Conservation (phyloP, 371 early-diverging fungal genomes). For the Dichotomocladium elegans region DNA sequence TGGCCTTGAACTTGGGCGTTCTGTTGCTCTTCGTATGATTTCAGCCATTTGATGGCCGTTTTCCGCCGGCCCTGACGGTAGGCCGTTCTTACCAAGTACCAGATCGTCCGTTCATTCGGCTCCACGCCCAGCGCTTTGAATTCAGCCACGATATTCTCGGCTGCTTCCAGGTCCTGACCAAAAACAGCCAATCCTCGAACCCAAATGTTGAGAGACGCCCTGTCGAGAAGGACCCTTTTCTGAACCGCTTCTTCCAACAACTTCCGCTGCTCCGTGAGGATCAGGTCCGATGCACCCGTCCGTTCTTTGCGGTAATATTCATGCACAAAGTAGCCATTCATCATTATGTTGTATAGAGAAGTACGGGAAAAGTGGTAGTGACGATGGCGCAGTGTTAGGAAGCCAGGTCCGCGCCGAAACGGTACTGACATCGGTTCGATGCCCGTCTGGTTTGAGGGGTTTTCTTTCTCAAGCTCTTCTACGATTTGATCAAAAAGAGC, state of each 20-base stretch:
- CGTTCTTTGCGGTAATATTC: slow-evolving; percentile 13
- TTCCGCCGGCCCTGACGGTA: slow-evolving; percentile 9
- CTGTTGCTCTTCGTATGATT: slow-evolving; percentile 18
- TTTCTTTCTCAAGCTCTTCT: slow-evolving; percentile 5
- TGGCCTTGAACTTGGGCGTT: too few species aligned
- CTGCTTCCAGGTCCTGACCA: slow-evolving; percentile 24
- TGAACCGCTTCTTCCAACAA: slow-evolving; percentile 23
- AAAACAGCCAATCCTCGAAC: slow-evolving; percentile 33
- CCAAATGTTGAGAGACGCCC: slow-evolving; percentile 36
- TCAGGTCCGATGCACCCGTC: background rate
- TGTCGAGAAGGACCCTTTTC: slow-evolving; percentile 15
- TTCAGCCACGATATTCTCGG: slow-evolving; percentile 21
- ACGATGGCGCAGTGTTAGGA: background rate
- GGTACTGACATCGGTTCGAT: background rate
- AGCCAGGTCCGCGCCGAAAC: background rate
- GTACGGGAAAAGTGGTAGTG: too few species aligned
- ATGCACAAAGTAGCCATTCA: slow-evolving; percentile 38
- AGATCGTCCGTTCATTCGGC: slow-evolving; percentile 27
- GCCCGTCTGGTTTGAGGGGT: background rate
- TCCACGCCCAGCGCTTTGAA: slow-evolving; percentile 6
- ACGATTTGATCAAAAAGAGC: slow-evolving; percentile 20
- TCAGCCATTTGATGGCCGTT: slow-evolving; percentile 23
- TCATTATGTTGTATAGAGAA: slow-evolving; percentile 40
- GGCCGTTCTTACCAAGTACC: slow-evolving; percentile 26
- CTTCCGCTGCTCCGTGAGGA: slow-evolving; percentile 9